These are phyloP conservation scores for Hypericum perforatum DNA, from an alignment of 345 rosid species.

Conservation along the genomic window DNA sequence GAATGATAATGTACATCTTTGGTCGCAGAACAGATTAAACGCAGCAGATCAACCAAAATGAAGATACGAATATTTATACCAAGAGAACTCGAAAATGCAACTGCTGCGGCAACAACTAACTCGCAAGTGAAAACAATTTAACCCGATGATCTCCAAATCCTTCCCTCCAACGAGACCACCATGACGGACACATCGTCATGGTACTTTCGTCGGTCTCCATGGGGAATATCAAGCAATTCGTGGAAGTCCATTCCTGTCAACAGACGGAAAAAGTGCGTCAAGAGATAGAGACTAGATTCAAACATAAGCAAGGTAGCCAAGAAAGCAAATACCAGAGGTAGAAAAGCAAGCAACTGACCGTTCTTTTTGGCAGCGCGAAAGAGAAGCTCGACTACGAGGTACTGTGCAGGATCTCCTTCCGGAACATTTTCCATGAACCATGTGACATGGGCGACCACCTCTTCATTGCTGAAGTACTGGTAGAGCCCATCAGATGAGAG, in stretches of 20 bases:
- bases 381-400: constrained; percentile 83
- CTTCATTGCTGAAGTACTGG: constrained; percentile 92
- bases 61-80: no score
- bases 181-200: constrained; percentile 94
- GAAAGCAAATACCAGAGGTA: not conserved
- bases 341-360: constrained; percentile 34
- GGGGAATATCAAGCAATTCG: constrained; percentile 82
- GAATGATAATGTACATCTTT: no score
- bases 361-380: constrained; percentile 95
- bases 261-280: not conserved
- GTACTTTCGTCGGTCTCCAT: constrained; percentile 88
- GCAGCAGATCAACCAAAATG: no score
- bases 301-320: not conserved
- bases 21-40: no score
- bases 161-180: constrained; percentile 95
- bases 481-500: constrained; percentile 91
- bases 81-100: no score
- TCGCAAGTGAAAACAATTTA: constrained; percentile 22
- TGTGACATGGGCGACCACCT: constrained; percentile 87
- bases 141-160: constrained; percentile 96
- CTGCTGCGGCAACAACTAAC: no score
- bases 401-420: constrained; percentile 95
- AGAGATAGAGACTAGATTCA: not conserved
- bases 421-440: constrained; percentile 98
- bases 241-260: constrained; percentile 88